Percentiles rank a stretch among this genome's conserved stretches.
These are phyloP conservation scores for Leonotis leonurus DNA, from an alignment of 257 asterid species.

Conservation along the genomic window DNA sequence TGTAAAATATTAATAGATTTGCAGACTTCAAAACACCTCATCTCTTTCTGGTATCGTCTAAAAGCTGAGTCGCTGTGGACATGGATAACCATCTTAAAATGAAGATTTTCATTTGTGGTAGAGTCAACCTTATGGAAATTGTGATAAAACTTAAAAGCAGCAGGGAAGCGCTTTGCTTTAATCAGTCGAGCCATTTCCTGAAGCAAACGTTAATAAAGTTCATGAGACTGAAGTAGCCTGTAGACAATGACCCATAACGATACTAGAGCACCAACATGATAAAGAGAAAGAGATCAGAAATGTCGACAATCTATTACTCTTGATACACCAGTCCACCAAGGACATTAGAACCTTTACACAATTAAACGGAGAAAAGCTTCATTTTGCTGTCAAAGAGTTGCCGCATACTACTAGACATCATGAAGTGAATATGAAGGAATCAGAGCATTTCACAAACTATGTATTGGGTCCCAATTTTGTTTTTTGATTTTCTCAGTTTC, in stretches of 20 bases:
- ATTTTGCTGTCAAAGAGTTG: conserved; percentile 1
- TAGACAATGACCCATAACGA: conserved; percentile 3
- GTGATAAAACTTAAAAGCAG: conserved; percentile 78
- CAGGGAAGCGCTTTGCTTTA: conserved; percentile 70
- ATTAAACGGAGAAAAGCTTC: conserved; percentile 5
- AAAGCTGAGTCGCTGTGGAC: conserved; percentile 87
- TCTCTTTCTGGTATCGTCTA: conserved; percentile 88
- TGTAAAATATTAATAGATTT: neutral
- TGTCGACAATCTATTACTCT: neutral
- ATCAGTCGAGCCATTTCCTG: conserved; percentile 91
- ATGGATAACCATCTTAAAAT: conserved; percentile 92
- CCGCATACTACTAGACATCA: conserved; percentile 5
- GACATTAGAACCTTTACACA: neutral
- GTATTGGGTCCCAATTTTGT: neutral
- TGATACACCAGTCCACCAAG: conserved; percentile 9
- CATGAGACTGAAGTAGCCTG: conserved; percentile 4
- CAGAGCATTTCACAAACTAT: neutral
- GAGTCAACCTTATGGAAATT: conserved; percentile 64
- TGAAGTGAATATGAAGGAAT: neutral
- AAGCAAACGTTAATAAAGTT: conserved; percentile 10
- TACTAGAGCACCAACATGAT: neutral
- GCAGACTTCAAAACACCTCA: conserved; percentile 50
- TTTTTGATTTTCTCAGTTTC: neutral
- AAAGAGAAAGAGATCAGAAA: neutral
- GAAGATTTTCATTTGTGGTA: conserved; percentile 56